A percentile compares a stretch with the other conserved stretches of the same genome.
Conservation (phyloP, 2,329 filamentous ascomycete genomes). For the Zymoseptoria passerinii region DNA sequence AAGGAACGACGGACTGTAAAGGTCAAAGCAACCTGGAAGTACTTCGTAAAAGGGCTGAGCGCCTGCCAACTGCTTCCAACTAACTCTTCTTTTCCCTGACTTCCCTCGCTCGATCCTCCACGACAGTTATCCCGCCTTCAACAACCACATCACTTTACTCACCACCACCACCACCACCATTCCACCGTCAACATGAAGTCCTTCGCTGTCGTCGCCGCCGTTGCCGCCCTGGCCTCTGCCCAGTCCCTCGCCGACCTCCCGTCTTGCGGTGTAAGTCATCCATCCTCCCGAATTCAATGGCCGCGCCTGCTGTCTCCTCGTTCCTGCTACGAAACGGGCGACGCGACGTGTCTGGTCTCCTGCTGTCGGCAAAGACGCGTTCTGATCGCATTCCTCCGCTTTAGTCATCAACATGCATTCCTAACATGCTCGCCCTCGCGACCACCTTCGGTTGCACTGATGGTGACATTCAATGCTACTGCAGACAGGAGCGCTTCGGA, state of each 20-base stretch:
- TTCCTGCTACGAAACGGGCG: not conserved
- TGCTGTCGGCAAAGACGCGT: conserved; percentile 1
- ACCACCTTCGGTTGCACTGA: conserved; percentile 24
- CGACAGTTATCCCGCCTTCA: not conserved
- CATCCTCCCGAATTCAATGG: not conserved
- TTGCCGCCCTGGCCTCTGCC: conserved; percentile 28
- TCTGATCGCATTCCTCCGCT: not conserved
- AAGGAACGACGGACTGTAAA: too few species aligned
- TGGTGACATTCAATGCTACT: conserved; percentile 30
- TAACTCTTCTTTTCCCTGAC: not conserved
- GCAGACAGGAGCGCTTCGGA: conserved; percentile 29
- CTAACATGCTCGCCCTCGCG: conserved; percentile 30
- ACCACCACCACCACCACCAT: conserved; percentile 5
- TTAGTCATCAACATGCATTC: conserved; percentile 23
- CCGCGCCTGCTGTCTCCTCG: not conserved
- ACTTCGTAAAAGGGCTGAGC: too few species aligned
- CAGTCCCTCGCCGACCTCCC: conserved; percentile 26
- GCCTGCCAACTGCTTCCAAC: not conserved
- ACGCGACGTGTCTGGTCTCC: not conserved
- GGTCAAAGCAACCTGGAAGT: too few species aligned
- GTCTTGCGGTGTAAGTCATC: conserved; percentile 29
- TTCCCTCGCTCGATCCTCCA: not conserved
- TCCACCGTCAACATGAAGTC: conserved; percentile 29
- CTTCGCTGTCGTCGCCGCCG: conserved; percentile 23
- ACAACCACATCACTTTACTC: not conserved